phyloP scores from a whole-genome alignment of 23 red algal genomes.

The Gracilaria domingensis region DNA sequence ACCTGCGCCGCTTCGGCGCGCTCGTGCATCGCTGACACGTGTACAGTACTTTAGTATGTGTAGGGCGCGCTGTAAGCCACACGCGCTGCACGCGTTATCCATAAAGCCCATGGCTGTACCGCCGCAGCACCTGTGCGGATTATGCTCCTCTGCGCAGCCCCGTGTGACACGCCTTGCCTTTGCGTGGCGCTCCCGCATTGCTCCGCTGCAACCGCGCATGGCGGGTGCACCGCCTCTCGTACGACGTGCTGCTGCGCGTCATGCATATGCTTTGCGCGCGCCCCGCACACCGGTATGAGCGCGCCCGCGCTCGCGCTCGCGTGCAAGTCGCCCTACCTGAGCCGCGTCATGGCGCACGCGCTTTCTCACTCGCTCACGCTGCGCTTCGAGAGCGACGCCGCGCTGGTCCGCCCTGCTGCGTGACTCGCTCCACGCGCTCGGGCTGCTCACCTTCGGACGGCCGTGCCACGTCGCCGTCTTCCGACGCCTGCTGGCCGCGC shows the following conservation, averaged over 20 bases:
- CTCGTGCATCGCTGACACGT: conserved; percentile 17
- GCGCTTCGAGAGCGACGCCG: conserved; percentile 35
- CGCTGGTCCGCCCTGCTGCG: background rate
- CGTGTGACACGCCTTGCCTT: too few relatives aligned
- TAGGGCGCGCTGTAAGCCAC: too few relatives aligned
- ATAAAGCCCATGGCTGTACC: conserved; percentile 32
- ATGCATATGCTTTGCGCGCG: conserved; percentile 26
- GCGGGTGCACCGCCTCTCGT: background rate
- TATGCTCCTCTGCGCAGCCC: too few relatives aligned
- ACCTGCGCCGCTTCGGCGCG: conserved; percentile 52
- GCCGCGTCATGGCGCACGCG: background rate
- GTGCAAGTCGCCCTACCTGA: background rate
- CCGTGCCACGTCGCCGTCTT: background rate
- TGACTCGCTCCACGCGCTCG: background rate
- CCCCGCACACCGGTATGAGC: conserved; percentile 23
- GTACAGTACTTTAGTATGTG: background rate
- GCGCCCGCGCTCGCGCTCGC: conserved; percentile 5
- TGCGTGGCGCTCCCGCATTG: background rate
- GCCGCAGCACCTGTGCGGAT: too few relatives aligned
- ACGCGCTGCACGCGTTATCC: background rate
- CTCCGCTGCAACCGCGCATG: too few relatives aligned
- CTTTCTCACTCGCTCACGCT: conserved; percentile 19
- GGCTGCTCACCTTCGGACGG: conserved; percentile 21
- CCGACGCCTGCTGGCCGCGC: background rate
- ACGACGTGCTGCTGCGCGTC: conserved; percentile 35